These are phyloP conservation scores for Trametes villosa DNA, from an alignment of 768 basidiomycete species.

Conservation along the genomic window DNA sequence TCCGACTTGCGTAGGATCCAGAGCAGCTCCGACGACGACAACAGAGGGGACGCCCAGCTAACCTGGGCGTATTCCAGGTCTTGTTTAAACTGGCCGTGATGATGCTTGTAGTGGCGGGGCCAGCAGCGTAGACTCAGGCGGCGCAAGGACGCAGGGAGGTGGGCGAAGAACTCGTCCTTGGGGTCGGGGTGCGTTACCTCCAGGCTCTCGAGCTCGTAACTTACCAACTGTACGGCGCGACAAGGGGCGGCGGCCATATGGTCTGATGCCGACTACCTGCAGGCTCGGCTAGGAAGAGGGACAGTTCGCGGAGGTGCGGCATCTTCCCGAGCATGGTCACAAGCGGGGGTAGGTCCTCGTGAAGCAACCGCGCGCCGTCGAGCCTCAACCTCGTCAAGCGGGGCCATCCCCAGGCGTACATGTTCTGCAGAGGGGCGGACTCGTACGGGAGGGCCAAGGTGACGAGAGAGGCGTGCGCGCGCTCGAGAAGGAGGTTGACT, in stretches of 20 bases:
- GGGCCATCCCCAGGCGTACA: neutral
- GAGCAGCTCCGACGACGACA: too few relatives aligned
- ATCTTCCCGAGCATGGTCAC: neutral
- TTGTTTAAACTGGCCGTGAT: too few relatives aligned
- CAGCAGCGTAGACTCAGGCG: neutral
- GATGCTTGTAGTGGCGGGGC: neutral
- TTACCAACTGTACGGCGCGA: too few relatives aligned
- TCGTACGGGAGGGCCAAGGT: neutral
- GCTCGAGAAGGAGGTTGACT: neutral
- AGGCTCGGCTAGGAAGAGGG: neutral
- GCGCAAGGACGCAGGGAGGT: neutral
- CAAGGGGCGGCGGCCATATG: slow-evolving; percentile 3
- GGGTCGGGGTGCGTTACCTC: neutral
- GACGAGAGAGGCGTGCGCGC: neutral
- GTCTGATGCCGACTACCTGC: neutral
- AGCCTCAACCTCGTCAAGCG: too few relatives aligned
- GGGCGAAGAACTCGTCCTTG: neutral
- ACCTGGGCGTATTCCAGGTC: too few relatives aligned
- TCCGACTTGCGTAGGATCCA: too few relatives aligned
- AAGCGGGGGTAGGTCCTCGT: neutral
- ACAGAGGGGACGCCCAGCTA: too few relatives aligned
- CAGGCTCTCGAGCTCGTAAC: neutral
- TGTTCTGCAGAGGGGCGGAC: neutral
- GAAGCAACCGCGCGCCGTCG: neutral
- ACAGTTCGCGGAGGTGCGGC: neutral